These are phyloP conservation scores for Vaccinium macrocarpon DNA, from an alignment of 148 eudicot genomes.

Conservation along the genomic window DNA sequence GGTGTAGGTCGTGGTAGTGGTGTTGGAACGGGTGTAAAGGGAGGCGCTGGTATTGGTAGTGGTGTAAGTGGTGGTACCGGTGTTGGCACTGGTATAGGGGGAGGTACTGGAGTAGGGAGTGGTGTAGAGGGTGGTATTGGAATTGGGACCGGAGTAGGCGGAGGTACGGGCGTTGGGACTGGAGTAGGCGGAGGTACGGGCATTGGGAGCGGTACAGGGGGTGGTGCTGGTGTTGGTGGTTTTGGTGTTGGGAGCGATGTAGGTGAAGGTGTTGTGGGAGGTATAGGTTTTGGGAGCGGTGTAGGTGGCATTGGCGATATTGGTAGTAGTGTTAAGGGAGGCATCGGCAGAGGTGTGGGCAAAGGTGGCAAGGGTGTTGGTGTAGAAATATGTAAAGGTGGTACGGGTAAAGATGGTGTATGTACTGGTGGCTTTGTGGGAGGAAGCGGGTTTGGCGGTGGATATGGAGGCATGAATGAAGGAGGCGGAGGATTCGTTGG, in stretches of 20 bases:
- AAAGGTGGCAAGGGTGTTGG: neutral
- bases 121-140: slow-evolving; percentile 8
- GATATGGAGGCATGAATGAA: neutral
- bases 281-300: neutral
- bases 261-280: neutral
- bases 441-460: neutral
- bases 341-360: neutral
- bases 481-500: neutral
- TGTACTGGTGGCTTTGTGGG: neutral
- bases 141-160: slow-evolving; percentile 15
- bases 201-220: neutral
- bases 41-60: slow-evolving; percentile 9
- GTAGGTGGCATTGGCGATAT: neutral
- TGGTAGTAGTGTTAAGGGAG: neutral
- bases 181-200: neutral
- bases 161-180: slow-evolving; percentile 6
- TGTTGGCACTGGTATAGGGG: slow-evolving; percentile 13
- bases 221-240: neutral
- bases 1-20: slow-evolving; percentile 17
- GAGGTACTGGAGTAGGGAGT: slow-evolving; percentile 17
- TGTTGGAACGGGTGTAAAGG: slow-evolving; percentile 11
- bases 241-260: neutral
- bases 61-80: slow-evolving; percentile 10
- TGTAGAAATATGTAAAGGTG: neutral
- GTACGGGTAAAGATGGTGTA: neutral